Evolutionary conservation across 768 basidiomycete species (phyloP).

Genomic region (Boletus vinaceobasis): DNA sequence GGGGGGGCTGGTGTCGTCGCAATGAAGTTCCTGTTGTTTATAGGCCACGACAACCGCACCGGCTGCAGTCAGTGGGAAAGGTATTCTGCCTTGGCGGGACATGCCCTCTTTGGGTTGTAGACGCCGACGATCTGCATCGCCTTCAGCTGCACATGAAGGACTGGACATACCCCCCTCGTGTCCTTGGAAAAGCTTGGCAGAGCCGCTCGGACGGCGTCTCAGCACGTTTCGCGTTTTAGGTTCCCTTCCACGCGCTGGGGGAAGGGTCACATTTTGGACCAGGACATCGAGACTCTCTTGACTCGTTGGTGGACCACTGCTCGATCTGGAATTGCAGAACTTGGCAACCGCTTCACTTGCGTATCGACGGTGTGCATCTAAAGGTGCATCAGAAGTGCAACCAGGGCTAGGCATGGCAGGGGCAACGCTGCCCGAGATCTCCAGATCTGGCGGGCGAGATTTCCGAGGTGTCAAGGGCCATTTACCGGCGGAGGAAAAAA

Average conservation of each 20-base stretch:
- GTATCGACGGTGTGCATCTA: constrained; percentile 21
- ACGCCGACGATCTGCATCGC: not conserved
- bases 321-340: not conserved
- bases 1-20: constrained; percentile 9
- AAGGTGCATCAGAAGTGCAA: not conserved
- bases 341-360: constrained; percentile 14
- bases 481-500: not conserved
- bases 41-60: constrained; percentile 46
- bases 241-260: constrained; percentile 5
- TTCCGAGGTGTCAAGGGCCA: constrained; percentile 19
- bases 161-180: constrained; percentile 13
- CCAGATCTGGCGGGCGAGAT: constrained; percentile 22
- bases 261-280: not conserved
- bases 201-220: constrained; percentile 30
- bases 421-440: constrained; percentile 12
- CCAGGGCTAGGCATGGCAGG: constrained; percentile 1
- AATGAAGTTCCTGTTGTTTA: constrained; percentile 39
- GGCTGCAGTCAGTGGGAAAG: constrained; percentile 40
- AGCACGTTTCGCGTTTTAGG: constrained; percentile 30
- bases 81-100: not conserved
- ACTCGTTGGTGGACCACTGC: not conserved
- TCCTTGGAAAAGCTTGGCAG: constrained; percentile 18
- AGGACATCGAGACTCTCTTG: constrained; percentile 14
- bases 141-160: not conserved
- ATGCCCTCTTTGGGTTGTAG: not conserved